Evolutionary conservation across 768 basidiomycete genomes (phyloP).

Genomic region (Porphyrellus cyaneotinctus): DNA sequence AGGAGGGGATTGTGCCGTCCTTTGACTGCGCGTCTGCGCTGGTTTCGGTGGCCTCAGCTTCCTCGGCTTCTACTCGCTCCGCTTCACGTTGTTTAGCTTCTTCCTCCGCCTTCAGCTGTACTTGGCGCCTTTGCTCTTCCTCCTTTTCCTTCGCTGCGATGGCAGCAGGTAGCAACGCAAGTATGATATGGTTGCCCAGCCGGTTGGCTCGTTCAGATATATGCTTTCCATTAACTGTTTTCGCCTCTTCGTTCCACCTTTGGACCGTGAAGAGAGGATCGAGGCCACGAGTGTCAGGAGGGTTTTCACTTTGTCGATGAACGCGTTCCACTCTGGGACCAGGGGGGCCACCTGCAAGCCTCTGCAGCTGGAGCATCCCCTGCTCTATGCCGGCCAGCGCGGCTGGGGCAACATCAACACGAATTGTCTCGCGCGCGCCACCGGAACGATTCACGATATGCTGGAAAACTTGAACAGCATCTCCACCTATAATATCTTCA

Average conservation of each 20-base stretch:
- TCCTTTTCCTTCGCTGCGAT: slow-evolving; percentile 50
- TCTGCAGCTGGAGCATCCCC: slow-evolving; percentile 44
- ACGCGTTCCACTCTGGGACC: slow-evolving; percentile 61
- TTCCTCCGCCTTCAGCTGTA: slow-evolving; percentile 55
- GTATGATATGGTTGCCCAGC: slow-evolving; percentile 64
- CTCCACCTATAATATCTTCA: slow-evolving; percentile 76
- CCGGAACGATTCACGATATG: slow-evolving; percentile 68
- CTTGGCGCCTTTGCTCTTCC: slow-evolving; percentile 36
- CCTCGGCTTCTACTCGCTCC: slow-evolving; percentile 29
- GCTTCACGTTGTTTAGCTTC: slow-evolving; percentile 37
- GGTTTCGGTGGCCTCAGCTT: slow-evolving; percentile 34
- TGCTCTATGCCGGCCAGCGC: slow-evolving; percentile 59
- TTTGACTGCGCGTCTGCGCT: slow-evolving; percentile 9
- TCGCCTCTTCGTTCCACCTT: slow-evolving; percentile 87
- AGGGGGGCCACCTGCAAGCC: slow-evolving; percentile 44
- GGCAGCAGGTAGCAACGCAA: slow-evolving; percentile 78
- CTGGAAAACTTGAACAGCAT: slow-evolving; percentile 79
- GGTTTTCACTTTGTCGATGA: slow-evolving; percentile 45
- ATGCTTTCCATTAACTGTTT: slow-evolving; percentile 74
- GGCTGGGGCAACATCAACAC: slow-evolving; percentile 70
- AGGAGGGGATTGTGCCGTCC: slow-evolving; percentile 13
- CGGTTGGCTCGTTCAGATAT: slow-evolving; percentile 62
- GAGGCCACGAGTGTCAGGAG: slow-evolving; percentile 45
- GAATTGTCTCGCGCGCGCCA: slow-evolving; percentile 61
- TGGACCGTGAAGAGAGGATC: slow-evolving; percentile 78